These are phyloP conservation scores for Nicotiana paniculata DNA, from an alignment of 257 asterid genomes.

Conservation along the genomic window DNA sequence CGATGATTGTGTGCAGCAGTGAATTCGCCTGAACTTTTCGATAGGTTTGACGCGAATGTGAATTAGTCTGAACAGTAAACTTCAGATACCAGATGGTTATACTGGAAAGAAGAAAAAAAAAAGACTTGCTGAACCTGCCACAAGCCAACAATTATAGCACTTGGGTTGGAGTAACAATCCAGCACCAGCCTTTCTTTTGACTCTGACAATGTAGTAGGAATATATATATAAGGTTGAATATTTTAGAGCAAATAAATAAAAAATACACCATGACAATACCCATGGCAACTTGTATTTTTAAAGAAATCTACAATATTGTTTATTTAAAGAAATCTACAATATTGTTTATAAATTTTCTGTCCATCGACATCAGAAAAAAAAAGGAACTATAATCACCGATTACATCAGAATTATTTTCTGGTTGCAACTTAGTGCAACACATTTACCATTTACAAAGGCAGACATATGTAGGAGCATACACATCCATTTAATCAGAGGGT, in stretches of 20 bases:
- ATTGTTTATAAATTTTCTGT: background rate
- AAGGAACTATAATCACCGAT: background rate
- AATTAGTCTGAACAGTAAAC: background rate
- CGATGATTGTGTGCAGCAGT: no score
- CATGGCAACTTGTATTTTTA: background rate
- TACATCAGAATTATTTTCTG: background rate
- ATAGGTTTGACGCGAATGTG: no score
- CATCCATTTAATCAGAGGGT: constrained; percentile 40
- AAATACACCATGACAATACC: background rate
- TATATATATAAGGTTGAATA: background rate
- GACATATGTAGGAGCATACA: constrained; percentile 72
- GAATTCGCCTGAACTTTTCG: no score
- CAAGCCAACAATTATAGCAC: background rate
- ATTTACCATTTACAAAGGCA: constrained; percentile 14
- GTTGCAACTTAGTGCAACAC: constrained; percentile 13
- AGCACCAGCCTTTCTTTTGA: background rate
- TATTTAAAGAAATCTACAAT: background rate
- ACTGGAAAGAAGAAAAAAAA: background rate
- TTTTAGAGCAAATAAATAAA: background rate
- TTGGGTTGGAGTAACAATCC: background rate
- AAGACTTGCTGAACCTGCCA: background rate
- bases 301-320: background rate
- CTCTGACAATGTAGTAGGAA: background rate
- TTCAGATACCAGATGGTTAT: background rate
- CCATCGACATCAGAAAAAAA: background rate